A percentile compares a stretch with the other conserved stretches of the same genome.
Evolutionary conservation across 1,284 basidiomycete genomes (phyloP).

Genomic region (Stygiomarasmius scandens): DNA sequence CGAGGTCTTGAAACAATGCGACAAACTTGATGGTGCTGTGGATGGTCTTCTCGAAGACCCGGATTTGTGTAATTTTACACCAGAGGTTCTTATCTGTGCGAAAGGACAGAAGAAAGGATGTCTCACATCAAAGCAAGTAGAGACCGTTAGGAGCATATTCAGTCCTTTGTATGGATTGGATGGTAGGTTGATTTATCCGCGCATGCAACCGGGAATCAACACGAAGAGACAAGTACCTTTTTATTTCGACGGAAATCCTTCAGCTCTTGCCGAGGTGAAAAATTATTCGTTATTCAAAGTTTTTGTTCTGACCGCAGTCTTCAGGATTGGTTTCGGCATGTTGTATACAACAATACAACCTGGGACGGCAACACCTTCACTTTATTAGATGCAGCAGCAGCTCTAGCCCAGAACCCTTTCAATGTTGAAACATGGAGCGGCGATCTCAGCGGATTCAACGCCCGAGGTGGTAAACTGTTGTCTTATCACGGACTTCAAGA

Average conservation of each 20-base stretch:
- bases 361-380: conserved; percentile 10
- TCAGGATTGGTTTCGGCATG: conserved; percentile 20
- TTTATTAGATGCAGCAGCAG: conserved; percentile 1
- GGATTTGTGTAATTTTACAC: conserved; percentile 27
- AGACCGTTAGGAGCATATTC: conserved; percentile 19
- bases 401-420: conserved; percentile 16
- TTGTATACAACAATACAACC: conserved; percentile 13
- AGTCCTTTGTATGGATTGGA: conserved; percentile 7
- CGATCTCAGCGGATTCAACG: conserved; percentile 20
- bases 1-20: conserved; percentile 35
- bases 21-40: conserved; percentile 33
- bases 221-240: neutral
- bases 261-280: neutral
- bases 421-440: conserved; percentile 22
- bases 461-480: conserved; percentile 22
- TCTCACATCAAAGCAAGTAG: conserved; percentile 15
- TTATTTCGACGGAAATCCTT: neutral
- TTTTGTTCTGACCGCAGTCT: too few relatives aligned
- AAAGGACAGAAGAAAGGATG: conserved; percentile 5
- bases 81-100: conserved; percentile 25
- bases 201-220: conserved; percentile 20
- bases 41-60: conserved; percentile 37
- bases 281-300: too few relatives aligned
- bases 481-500: conserved; percentile 24
- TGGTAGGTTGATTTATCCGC: conserved; percentile 16